Base-by-base conservation (phyloP, 768 basidiomycete genomes). In the Pholiota molesta region DNA sequence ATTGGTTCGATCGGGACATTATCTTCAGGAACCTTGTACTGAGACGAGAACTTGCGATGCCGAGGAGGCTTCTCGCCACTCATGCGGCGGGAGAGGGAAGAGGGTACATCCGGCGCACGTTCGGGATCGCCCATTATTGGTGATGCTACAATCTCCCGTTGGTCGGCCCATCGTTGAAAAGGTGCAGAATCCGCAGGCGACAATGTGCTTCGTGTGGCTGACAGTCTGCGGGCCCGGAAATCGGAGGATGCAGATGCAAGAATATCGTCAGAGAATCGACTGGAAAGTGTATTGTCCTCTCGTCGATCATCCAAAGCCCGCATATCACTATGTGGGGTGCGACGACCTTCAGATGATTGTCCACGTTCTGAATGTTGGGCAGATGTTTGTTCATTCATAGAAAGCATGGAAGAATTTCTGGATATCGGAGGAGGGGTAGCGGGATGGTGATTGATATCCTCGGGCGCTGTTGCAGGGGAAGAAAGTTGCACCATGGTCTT, bases 341-440 rank as follows among this genome's bases (percentile, higher is more conserved):
- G 64, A 42, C 55, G 64, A 55, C 33, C 59, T 57, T 59, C 66
- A 57, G 55, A 35, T 9, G 53, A 60, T 57, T 44, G 61, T 16
- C 62, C 62, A 45, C 39, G 60, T 9, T 66, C 69, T 28, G 60
- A 62, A 56, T 65, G 57, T 11, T 66, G 71, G 2, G 57, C 65
- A 19, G 66, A 51, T 6, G 57, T 28, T n/a, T 67, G 64, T 61
- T 71, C 72, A 5, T 73, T 72, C 16, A 66, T 47, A 26, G 47
- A 49, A 23, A 23, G 19, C n/a, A 62, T 62, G 5, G 77, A 72
- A 2, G 71, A 68, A 51, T 74, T 72, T 56, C 72, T 68, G 10
- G 73, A 67, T 31, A 69, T 62, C 2, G 73, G 74, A 28, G 75
- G 73, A 19, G 72, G 69, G 1, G 74, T 72, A 13, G 69, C 54